Conservation (phyloP, 1,139 yeast species). For the Diutina mesorugosa region DNA sequence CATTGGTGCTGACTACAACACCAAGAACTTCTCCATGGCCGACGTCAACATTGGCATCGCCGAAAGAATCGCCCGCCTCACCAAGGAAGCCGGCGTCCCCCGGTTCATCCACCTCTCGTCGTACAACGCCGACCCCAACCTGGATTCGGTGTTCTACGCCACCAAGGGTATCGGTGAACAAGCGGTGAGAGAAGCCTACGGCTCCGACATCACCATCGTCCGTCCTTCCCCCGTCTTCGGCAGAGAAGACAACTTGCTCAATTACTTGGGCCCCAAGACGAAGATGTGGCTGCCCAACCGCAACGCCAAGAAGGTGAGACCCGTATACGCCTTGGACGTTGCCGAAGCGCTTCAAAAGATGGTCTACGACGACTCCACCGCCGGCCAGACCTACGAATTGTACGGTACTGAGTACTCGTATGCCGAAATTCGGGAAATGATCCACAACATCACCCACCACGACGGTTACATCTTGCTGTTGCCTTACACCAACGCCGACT, state of each 20-base stretch:
- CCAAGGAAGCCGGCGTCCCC: conserved; percentile 61
- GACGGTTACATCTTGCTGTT: conserved; percentile 43
- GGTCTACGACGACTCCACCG: conserved; percentile 72
- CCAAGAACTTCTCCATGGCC: conserved; percentile 74
- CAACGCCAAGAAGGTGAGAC: conserved; percentile 52
- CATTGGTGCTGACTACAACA: conserved; percentile 65
- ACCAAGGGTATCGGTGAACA: conserved; percentile 76
- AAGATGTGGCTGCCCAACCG: conserved; percentile 54
- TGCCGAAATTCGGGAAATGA: conserved; percentile 56
- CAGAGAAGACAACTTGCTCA: conserved; percentile 60
- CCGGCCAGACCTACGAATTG: conserved; percentile 66
- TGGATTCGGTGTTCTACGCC: conserved; percentile 60
- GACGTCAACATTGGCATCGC: conserved; percentile 75
- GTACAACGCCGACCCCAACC: conserved; percentile 61
- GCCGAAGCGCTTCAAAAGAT: conserved; percentile 70
- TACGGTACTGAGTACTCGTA: conserved; percentile 63
- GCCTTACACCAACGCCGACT: conserved; percentile 41
- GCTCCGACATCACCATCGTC: conserved; percentile 70
- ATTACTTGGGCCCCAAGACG: conserved; percentile 44
- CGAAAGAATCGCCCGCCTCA: conserved; percentile 65
- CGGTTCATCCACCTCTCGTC: conserved; percentile 72
- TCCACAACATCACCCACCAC: conserved; percentile 51
- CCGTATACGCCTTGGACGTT: conserved; percentile 70
- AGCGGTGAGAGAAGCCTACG: conserved; percentile 45
- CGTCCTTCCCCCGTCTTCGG: conserved; percentile 82